A percentile compares a stretch with the other conserved stretches of the same genome.
These are phyloP conservation scores for Triangularia verruculosa DNA, from an alignment of 2,329 filamentous ascomycete species.

Conservation along the genomic window DNA sequence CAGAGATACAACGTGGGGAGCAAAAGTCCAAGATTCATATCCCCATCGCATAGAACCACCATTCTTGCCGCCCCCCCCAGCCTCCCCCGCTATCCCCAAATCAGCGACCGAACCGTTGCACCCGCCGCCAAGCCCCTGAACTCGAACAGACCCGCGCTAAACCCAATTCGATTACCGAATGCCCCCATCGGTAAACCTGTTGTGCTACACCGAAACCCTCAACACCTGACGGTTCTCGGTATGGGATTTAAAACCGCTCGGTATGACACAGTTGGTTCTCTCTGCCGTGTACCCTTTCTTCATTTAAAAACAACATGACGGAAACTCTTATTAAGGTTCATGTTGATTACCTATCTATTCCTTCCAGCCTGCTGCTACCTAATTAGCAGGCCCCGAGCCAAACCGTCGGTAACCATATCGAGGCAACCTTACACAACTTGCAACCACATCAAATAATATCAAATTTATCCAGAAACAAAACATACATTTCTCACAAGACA, in stretches of 20 bases:
- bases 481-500: neutral
- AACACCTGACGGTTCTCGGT: neutral
- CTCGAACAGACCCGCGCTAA: conserved; percentile 6
- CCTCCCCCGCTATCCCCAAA: conserved; percentile 26
- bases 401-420: neutral
- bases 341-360: neutral
- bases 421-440: neutral
- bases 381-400: neutral
- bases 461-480: neutral
- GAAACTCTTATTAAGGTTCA: neutral
- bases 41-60: neutral
- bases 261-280: too few relatives aligned
- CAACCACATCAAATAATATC: neutral
- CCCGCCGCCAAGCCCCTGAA: neutral
- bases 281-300: neutral
- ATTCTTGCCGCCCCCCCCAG: neutral
- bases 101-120: conserved; percentile 25
- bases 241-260: too few relatives aligned
- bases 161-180: conserved; percentile 14
- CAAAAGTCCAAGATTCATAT: neutral
- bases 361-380: neutral
- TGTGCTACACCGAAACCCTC: conserved; percentile 4
- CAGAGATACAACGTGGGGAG: neutral
- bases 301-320: neutral
- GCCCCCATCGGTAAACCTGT: conserved; percentile 3